These are phyloP conservation scores for Rhizoclosmatium globosum DNA, from an alignment of 192 early-diverging fungal genomes.

Conservation along the genomic window DNA sequence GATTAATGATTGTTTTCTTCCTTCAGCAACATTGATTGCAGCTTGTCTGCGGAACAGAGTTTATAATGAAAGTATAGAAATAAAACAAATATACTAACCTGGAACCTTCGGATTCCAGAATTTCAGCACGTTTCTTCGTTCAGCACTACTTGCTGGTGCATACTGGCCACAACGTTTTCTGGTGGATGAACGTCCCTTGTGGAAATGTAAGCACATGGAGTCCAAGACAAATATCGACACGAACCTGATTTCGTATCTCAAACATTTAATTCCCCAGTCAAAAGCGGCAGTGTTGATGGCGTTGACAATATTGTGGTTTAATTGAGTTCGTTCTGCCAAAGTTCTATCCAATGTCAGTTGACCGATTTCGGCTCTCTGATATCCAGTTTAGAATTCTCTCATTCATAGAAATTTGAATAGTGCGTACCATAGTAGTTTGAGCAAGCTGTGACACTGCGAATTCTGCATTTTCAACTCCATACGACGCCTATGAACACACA, in stretches of 20 bases:
- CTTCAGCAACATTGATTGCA: conserved; percentile 97
- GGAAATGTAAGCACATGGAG: not conserved
- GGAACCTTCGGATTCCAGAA: conserved; percentile 68
- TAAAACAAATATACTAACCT: conserved; percentile 34
- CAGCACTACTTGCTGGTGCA: conserved; percentile 98
- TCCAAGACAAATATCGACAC: not conserved
- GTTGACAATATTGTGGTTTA: conserved; percentile 94
- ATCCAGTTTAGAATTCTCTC: not conserved
- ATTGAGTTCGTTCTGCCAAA: conserved; percentile 88
- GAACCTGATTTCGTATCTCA: conserved; percentile 57
- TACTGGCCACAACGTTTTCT: conserved; percentile 90
- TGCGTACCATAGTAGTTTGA: conserved; percentile 91
- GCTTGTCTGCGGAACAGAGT: conserved; percentile 66
- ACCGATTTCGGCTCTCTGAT: conserved; percentile 91
- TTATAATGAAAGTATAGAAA: not conserved
- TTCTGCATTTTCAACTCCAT: conserved; percentile 94
- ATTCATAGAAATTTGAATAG: not conserved
- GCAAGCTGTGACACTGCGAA: conserved; percentile 96
- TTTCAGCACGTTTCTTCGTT: conserved; percentile 95
- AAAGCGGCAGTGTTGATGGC: conserved; percentile 93
- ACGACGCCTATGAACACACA: conserved; percentile 61
- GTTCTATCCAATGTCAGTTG: conserved; percentile 97
- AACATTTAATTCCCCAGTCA: conserved; percentile 95
- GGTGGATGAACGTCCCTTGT: conserved; percentile 92
- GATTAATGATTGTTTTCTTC: conserved; percentile 88